Base-by-base conservation (phyloP, 768 basidiomycete species). In the Amanita pseudoporphyria region DNA sequence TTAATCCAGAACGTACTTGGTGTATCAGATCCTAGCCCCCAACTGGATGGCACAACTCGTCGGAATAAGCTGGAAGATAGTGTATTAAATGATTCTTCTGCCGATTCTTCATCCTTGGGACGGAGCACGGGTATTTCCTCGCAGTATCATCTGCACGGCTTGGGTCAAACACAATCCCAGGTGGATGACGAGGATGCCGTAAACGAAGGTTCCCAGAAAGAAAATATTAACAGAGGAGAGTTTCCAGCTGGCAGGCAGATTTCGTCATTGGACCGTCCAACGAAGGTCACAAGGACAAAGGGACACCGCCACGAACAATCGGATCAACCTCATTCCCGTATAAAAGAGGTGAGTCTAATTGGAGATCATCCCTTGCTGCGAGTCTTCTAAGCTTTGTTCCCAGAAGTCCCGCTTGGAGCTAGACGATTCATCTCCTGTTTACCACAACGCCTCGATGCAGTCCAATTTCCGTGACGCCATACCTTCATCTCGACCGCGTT, bases 121-220 rank as follows among this genome's bases (percentile, higher is more conserved):
- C 61, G 64, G 31, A 54, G 57, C 51, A 60, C 62, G 46, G 61
- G 58, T 54, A 60, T 65, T 32, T 59, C 67, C 33, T 73, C 76
- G 24, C 69, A 67, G 49, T 81, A 82, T 62, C 73, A 77, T 57
- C 71, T 79, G 52, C 74, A 79, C 56, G 82, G 78, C 2, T 67
- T 84, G 16, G 77, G 71, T 1, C 77, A 81, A 56, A 73, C 77
- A 0, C 76, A 82, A 54, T 71, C 71, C 1, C 74, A 75, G 52
- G 53, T 62, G 7, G 64, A 62, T 26, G 64, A 67, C 4, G 67
- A 68, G 28, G 60, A 66, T 14, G 60, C 63, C 2, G 47, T 51
- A 1, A 62, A 62, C 30, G 70, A 67, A 48, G 71, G 72, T 19
- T 77, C 75, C 0, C 80, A 78, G 59, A 77, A 78, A 59, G 79